Base-by-base conservation (phyloP, 257 asterid species). In the Solanum pennellii region DNA sequence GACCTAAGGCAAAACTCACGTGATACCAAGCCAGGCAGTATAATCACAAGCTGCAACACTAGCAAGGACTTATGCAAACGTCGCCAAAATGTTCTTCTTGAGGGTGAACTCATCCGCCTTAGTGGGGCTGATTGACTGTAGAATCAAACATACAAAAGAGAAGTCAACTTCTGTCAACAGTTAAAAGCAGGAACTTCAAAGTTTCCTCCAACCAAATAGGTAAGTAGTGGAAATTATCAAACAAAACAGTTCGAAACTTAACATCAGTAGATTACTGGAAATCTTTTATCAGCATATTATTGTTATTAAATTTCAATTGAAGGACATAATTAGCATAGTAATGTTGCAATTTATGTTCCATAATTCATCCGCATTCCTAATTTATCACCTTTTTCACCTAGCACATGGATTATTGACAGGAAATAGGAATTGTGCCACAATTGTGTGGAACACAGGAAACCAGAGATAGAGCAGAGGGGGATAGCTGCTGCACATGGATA, bases 51-150 rank as follows among this genome's bases (percentile, higher is more conserved):
- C 44, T 13, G 87, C 85, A 20, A 56, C 86, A 83, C 44, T 86
- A 89, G 90, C 62, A 29, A 21, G 41, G 56, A 86, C 86, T 92
- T 85, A 91, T 85, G 89, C 92, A 87, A 94, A 96, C 65, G 94
- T 88, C 16, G 93, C 90, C 31, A 96, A 90, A 83, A 96, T 95
- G 86, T 96, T 96, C 98, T 93, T 96, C 96, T 96, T 96, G 89
- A 96, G 90, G 42, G 93, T 88, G 90, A 96, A 94, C 86, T 96
- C 99, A 73, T 96, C 99, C 15, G 94, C 96, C 94, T 96, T 96
- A 2, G 93, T 82, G 74, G 94, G 86, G 88, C 92, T 94, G 88
- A 96, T 91, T 44, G 98, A 88, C 98, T 95, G 96, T 92, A 91
- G 41, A 82, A 69, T 85, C 72, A 69, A 88, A 49, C 68, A 86